These are phyloP conservation scores for Bryum argenteum DNA, from an alignment of 225 moss, liverwort and hornwort genomes.

Conservation along the genomic window DNA sequence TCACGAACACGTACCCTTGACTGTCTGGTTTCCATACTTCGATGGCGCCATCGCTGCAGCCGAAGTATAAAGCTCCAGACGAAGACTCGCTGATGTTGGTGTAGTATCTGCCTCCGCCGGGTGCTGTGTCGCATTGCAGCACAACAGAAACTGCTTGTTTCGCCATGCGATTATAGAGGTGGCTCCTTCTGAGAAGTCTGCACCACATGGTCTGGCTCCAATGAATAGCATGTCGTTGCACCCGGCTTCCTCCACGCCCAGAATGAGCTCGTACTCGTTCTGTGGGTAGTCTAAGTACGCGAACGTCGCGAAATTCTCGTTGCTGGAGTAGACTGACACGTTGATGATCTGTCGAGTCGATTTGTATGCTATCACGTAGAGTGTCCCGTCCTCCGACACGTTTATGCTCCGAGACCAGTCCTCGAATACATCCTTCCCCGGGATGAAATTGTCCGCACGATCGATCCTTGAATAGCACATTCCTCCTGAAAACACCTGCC, in stretches of 20 bases:
- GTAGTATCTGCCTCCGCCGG: constrained; percentile 33
- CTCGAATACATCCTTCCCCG: constrained; percentile 41
- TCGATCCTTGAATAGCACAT: constrained; percentile 45
- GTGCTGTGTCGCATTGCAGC: constrained; percentile 21
- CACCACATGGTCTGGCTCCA: constrained; percentile 35
- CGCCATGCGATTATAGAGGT: constrained; percentile 49
- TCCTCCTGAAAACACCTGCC: constrained; percentile 34
- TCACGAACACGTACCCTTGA: constrained; percentile 31
- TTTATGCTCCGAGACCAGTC: constrained; percentile 49
- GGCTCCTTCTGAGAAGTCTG: constrained; percentile 39
- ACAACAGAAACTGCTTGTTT: constrained; percentile 40
- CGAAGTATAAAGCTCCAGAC: constrained; percentile 38
- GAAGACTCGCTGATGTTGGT: constrained; percentile 46
- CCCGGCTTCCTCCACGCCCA: constrained; percentile 47
- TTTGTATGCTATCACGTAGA: constrained; percentile 48
- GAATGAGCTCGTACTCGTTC: constrained; percentile 40
- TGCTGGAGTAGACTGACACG: constrained; percentile 42
- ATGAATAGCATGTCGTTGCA: constrained; percentile 53
- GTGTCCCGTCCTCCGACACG: constrained; percentile 45
- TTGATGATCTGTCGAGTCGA: constrained; percentile 42
- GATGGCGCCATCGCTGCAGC: constrained; percentile 44
- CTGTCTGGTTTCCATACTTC: constrained; percentile 45
- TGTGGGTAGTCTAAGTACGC: constrained; percentile 45
- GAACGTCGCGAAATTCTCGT: constrained; percentile 42
- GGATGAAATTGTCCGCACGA: constrained; percentile 40